These are phyloP conservation scores for Candida pini DNA, from an alignment of 805 yeast species.

Conservation along the genomic window DNA sequence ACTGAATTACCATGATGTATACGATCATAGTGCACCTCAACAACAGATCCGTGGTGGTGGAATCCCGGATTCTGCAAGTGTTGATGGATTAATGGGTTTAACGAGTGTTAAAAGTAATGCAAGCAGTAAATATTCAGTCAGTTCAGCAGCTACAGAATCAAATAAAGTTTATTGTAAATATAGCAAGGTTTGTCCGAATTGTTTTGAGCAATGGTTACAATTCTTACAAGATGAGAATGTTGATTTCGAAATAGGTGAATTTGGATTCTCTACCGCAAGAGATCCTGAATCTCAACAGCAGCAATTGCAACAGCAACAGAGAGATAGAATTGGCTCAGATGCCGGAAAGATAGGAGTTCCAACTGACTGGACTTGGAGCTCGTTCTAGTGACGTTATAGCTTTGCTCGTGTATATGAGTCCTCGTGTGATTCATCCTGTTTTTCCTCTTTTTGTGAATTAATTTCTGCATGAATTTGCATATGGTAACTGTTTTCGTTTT, in stretches of 20 bases:
- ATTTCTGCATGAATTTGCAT: too few relatives aligned
- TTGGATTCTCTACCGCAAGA: neutral
- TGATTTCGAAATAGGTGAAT: conserved; percentile 20
- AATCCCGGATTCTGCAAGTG: too few relatives aligned
- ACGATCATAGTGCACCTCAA: conserved; percentile 2
- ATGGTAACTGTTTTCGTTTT: too few relatives aligned
- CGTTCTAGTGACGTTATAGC: conserved; percentile 32
- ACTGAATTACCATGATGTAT: neutral
- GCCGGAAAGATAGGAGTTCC: conserved; percentile 29
- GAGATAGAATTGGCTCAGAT: conserved; percentile 29
- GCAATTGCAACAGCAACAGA: conserved; percentile 1
- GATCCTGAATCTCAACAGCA: conserved; percentile 1
- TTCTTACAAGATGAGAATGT: conserved; percentile 19
- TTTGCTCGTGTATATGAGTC: too few relatives aligned
- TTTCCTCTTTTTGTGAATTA: neutral
- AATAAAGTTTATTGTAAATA: conserved; percentile 17
- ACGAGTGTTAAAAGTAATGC: neutral
- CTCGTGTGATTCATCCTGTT: neutral
- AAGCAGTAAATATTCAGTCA: neutral
- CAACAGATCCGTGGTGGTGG: conserved; percentile 1
- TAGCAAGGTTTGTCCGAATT: conserved; percentile 24
- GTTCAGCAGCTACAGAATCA: neutral
- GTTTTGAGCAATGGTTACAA: conserved; percentile 20
- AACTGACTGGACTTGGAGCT: conserved; percentile 50
- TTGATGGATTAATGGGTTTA: too few relatives aligned